A percentile compares a stretch with the other conserved stretches of the same genome.
These are phyloP conservation scores for Tephrocybe rancida DNA, from an alignment of 768 basidiomycete species.

Conservation along the genomic window DNA sequence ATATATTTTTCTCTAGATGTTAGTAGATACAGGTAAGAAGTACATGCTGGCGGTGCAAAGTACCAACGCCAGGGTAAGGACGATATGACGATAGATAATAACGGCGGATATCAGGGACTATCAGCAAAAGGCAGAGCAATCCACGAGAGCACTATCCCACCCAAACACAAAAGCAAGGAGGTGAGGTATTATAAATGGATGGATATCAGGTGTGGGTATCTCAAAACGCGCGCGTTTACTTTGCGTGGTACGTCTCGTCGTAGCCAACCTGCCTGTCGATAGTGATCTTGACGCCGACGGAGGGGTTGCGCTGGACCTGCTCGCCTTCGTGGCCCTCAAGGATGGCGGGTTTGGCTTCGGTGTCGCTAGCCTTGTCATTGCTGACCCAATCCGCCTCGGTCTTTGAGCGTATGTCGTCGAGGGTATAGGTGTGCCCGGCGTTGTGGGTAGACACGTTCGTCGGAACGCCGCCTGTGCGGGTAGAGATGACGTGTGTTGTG, in stretches of 20 bases:
- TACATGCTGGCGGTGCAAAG: neutral
- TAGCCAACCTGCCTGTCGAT: slow-evolving; percentile 60
- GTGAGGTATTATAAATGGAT: neutral
- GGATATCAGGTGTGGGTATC: neutral
- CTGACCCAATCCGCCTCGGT: slow-evolving; percentile 48
- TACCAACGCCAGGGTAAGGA: neutral
- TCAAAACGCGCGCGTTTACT: slow-evolving; percentile 10
- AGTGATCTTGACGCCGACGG: slow-evolving; percentile 58
- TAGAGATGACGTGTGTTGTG: slow-evolving; percentile 53
- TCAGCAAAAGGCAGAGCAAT: neutral
- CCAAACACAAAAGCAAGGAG: neutral
- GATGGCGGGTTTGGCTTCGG: slow-evolving; percentile 37
- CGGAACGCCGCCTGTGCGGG: slow-evolving; percentile 40
- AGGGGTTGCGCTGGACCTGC: slow-evolving; percentile 21
- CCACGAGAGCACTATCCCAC: neutral
- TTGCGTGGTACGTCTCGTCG: slow-evolving; percentile 30
- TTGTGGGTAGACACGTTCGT: slow-evolving; percentile 38
- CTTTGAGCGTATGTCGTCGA: slow-evolving; percentile 54
- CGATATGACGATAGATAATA: neutral
- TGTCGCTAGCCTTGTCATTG: slow-evolving; percentile 43
- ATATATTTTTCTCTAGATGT: too few species aligned
- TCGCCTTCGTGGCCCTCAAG: slow-evolving; percentile 32
- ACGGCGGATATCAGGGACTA: neutral
- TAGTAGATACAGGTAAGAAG: neutral
- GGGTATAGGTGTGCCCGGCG: slow-evolving; percentile 48